Base-by-base conservation (phyloP, 164 flowering plant genomes). In the Umbellularia californica region DNA sequence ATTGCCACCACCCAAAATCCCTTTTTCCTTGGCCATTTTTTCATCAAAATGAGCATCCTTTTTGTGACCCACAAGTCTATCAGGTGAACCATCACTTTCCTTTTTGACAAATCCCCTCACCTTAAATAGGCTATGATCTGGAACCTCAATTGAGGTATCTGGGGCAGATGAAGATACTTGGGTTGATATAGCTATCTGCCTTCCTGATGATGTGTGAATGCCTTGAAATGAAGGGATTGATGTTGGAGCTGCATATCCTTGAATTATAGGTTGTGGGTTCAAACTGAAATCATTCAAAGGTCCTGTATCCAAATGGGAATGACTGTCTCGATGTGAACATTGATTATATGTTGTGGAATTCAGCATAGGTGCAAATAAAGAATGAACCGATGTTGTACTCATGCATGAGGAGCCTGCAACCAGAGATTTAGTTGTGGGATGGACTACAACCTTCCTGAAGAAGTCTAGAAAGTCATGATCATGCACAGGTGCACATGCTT, bases 331-430 rank as follows among this genome's bases (percentile, higher is more conserved):
- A 71, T 78, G 75, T 50, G 85, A 76, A 71, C 72, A 73, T 58
- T 87, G 81, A 62, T 82, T 81, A 73, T 83, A 81, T 3, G 97
- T 88, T 11, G 88, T 89, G 30, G 90, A 85, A 80, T 79, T 90
- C 52, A 80, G 77, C 87, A 86, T 84, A 58, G 98, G 94, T 52
- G 92, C 96, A 69, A 95, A 88, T 62, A 86, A 77, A 23, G 96
- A 86, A 80, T 89, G 86, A 25, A 91, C 84, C 9, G 88, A 84
- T 3, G 88, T 88, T 23, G 96, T 89, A 12, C 97, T 89, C 22
- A 87, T 84, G 79, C 92, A 88, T n/a, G 96, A 86, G 58, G 90
- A 82, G 25, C 90, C 92, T 58, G 75, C 87, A 75, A 78, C 85
- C n/a, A 96, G 85, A 72, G 93, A 85, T 71, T 85, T 95, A 65